Conservation (phyloP, 2,329 filamentous ascomycete genomes). For the Apiospora rasikravindrae region DNA sequence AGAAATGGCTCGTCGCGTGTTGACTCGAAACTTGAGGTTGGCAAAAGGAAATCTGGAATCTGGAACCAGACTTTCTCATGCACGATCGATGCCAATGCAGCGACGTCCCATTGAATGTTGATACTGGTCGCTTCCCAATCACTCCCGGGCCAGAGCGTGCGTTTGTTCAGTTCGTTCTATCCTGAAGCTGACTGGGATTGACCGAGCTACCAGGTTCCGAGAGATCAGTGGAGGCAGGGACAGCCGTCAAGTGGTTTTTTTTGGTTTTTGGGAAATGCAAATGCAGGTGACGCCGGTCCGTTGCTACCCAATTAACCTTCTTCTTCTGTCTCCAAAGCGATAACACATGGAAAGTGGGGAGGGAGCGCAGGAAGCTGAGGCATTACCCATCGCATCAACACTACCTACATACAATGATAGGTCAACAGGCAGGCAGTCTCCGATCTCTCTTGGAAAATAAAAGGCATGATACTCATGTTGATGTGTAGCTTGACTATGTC, state of each 20-base stretch:
- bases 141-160: not conserved
- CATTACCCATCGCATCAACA: too few species aligned
- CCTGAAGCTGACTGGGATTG: not conserved
- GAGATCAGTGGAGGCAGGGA: not conserved
- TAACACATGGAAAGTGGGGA: not conserved
- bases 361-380: not conserved
- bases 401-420: too few species aligned
- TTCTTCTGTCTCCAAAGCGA: not conserved
- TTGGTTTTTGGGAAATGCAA: slow-evolving; percentile 19
- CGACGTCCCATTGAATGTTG: not conserved
- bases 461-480: too few species aligned
- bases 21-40: not conserved
- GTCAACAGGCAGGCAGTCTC: not conserved
- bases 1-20: not conserved
- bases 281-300: slow-evolving; percentile 16
- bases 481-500: too few species aligned
- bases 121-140: not conserved
- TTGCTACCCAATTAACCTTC: not conserved
- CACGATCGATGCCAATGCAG: not conserved
- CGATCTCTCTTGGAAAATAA: not conserved
- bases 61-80: too few species aligned
- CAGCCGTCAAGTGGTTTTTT: not conserved
- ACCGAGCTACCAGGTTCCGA: not conserved
- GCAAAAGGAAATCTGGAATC: not conserved
- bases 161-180: slow-evolving; percentile 3